Conservation (phyloP, 192 early-diverging fungal species). For the Podila minutissima region DNA sequence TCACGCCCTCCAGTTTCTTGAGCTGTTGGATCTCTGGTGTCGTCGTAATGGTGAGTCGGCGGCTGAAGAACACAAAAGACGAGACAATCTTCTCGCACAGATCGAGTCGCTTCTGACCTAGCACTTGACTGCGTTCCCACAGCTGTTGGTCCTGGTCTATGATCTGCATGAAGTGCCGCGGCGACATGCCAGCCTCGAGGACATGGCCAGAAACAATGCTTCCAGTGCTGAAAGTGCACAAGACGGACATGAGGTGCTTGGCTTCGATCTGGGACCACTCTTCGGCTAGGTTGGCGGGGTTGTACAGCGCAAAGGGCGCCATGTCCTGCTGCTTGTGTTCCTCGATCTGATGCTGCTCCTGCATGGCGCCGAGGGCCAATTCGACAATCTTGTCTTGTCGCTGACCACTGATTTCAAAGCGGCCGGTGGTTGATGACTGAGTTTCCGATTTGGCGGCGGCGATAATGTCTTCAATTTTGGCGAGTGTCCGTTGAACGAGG, state of each 20-base stretch:
- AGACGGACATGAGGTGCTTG: slow-evolving; percentile 1
- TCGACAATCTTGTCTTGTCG: slow-evolving; percentile 6
- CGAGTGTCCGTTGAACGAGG: slow-evolving; percentile 2
- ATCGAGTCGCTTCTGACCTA: slow-evolving; percentile 14
- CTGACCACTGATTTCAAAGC: not conserved
- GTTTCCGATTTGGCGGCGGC: not conserved
- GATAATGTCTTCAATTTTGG: slow-evolving; percentile 10
- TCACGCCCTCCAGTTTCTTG: not conserved
- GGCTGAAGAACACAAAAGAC: slow-evolving; percentile 27
- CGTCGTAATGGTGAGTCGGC: slow-evolving; percentile 7
- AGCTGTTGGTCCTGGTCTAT: slow-evolving; percentile 5
- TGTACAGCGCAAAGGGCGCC: slow-evolving; percentile 12
- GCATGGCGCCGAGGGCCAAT: not conserved
- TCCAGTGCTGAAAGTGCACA: slow-evolving; percentile 18
- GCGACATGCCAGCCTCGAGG: slow-evolving; percentile 5
- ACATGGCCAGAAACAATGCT: slow-evolving; percentile 5
- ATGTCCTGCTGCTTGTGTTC: slow-evolving; percentile 7
- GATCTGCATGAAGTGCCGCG: slow-evolving; percentile 8
- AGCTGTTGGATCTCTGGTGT: not conserved
- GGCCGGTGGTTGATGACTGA: not conserved
- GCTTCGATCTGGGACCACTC: slow-evolving; percentile 24
- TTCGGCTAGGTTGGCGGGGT: slow-evolving; percentile 12
- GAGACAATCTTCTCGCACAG: slow-evolving; percentile 17
- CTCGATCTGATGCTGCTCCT: slow-evolving; percentile 2
- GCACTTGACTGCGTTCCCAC: not conserved